Conservation (phyloP, 495 filamentous ascomycete species). For the Xylaria telfairii region DNA sequence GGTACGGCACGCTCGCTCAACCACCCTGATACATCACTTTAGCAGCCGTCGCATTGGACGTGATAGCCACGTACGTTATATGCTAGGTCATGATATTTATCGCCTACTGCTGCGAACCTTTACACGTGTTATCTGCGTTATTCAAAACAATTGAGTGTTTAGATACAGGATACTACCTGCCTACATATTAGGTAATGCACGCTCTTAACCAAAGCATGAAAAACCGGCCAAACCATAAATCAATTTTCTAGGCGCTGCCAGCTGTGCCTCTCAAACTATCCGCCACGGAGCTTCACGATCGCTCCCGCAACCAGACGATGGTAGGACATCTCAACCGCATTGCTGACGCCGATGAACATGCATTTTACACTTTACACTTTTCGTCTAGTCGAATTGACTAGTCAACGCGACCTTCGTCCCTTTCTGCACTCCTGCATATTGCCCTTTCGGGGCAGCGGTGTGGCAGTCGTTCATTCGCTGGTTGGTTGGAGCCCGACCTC, state of each 20-base stretch:
- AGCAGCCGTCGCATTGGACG: constrained; percentile 6
- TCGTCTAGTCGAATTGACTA: constrained; percentile 28
- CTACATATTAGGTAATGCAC: not conserved
- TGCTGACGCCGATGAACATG: constrained; percentile 18
- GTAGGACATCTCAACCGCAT: not conserved
- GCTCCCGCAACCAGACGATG: not conserved
- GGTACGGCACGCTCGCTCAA: constrained; percentile 5
- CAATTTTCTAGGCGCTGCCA: not conserved
- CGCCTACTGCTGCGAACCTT: not conserved
- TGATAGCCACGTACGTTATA: constrained; percentile 1
- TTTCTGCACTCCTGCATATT: constrained; percentile 34
- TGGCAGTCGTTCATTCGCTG: constrained; percentile 41
- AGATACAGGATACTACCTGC: constrained; percentile 1
- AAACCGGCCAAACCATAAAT: not conserved
- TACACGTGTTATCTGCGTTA: constrained; percentile 13
- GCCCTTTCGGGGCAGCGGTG: constrained; percentile 40
- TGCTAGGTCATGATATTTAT: constrained; percentile 3
- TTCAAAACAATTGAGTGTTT: constrained; percentile 2
- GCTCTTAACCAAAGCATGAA: not conserved
- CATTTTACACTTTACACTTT: constrained; percentile 27
- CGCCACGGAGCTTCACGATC: constrained; percentile 15
- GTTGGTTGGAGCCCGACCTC: constrained; percentile 40
- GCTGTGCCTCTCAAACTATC: not conserved
- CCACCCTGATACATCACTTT: constrained; percentile 9
- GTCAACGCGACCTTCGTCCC: constrained; percentile 28